Percentiles rank a stretch among this genome's conserved stretches.
Conservation (phyloP, 768 basidiomycete species). For the Arthromyces matolae region DNA sequence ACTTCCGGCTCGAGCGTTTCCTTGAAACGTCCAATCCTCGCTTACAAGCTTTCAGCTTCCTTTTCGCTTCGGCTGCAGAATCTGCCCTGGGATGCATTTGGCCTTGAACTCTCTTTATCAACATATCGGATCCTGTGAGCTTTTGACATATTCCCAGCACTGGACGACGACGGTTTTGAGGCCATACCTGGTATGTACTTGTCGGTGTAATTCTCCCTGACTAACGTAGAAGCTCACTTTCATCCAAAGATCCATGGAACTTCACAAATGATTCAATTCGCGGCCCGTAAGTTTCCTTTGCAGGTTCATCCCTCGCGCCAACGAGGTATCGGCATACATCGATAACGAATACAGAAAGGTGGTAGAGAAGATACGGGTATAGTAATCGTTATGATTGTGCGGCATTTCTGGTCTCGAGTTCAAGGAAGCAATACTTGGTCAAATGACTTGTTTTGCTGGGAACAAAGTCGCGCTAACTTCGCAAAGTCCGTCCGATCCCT, state of each 20-base stretch:
- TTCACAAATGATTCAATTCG: constrained; percentile 35
- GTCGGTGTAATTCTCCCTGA: not conserved
- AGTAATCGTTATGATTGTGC: too few species aligned
- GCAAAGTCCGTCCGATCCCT: too few species aligned
- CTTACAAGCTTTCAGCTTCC: constrained; percentile 19
- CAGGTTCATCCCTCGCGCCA: constrained; percentile 25
- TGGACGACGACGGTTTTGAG: constrained; percentile 6
- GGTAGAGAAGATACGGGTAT: too few species aligned
- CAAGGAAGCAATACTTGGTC: too few species aligned
- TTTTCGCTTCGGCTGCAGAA: constrained; percentile 39
- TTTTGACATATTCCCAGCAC: constrained; percentile 27
- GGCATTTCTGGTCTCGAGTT: too few species aligned
- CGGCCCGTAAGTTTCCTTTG: constrained; percentile 30
- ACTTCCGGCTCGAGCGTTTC: constrained; percentile 23
- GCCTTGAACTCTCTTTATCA: constrained; percentile 34
- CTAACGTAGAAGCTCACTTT: not conserved
- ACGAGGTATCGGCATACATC: too few species aligned
- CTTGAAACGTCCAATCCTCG: constrained; percentile 8
- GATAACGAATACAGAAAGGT: too few species aligned
- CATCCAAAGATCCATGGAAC: constrained; percentile 23
- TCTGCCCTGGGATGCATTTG: constrained; percentile 36
- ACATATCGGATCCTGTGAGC: constrained; percentile 33
- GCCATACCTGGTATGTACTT: constrained; percentile 15
- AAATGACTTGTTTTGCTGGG: too few species aligned
- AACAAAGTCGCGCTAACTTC: too few species aligned